Conservation (phyloP, 2,329 filamentous ascomycete genomes). For the Hysterium pulicare region DNA sequence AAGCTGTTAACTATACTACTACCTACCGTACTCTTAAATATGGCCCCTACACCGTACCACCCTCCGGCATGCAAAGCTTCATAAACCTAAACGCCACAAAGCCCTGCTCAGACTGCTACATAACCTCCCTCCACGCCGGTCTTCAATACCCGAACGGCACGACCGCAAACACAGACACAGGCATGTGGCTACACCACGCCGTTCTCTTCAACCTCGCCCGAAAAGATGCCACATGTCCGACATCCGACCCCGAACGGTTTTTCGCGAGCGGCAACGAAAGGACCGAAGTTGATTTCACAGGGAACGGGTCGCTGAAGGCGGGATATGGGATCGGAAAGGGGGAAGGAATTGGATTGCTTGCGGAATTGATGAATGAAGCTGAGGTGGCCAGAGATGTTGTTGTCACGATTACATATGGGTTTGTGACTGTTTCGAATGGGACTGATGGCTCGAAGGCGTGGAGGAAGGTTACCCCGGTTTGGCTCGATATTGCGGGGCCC, state of each 20-base stretch:
- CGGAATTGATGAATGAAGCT: constrained; percentile 1
- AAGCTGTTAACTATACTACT: no score
- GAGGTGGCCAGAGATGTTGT: not conserved
- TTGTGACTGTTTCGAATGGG: not conserved
- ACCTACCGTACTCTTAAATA: no score
- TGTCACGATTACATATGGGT: constrained; percentile 1
- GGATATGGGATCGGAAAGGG: not conserved
- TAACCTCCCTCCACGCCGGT: constrained; percentile 1
- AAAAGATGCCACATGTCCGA: not conserved
- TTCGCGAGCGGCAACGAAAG: constrained; percentile 1
- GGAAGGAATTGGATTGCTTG: not conserved
- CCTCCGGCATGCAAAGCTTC: not conserved
- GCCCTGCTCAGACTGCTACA: not conserved
- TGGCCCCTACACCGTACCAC: not conserved
- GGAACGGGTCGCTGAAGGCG: not conserved
- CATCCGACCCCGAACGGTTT: not conserved
- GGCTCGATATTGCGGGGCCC: not conserved
- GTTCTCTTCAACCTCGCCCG: not conserved
- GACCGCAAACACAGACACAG: not conserved
- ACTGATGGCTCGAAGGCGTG: no score
- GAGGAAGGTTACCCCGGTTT: not conserved
- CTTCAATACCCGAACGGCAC: constrained; percentile 1
- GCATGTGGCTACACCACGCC: constrained; percentile 3
- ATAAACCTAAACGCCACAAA: not conserved
- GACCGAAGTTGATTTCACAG: not conserved